phyloP scores from a whole-genome alignment of 805 yeast genomes.

The Hanseniaspora meyeri region DNA sequence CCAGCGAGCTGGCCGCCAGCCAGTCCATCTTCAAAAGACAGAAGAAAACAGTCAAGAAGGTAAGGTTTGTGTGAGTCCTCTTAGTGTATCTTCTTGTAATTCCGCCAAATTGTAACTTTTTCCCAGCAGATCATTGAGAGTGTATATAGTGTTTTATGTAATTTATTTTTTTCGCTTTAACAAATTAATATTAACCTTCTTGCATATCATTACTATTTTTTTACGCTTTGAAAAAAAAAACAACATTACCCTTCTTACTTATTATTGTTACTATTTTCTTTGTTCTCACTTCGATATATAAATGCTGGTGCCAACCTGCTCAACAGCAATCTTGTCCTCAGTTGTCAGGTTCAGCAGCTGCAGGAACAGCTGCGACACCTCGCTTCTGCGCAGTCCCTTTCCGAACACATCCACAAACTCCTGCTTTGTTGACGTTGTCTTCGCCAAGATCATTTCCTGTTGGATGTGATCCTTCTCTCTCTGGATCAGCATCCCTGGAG shows the following conservation, averaged over 20 bases:
- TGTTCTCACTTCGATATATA: background rate
- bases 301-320: background rate
- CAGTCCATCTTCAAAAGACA: background rate
- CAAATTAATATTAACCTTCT: too few species aligned
- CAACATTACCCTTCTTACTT: too few species aligned
- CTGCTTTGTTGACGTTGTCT: background rate
- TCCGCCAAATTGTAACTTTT: background rate
- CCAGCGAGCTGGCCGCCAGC: background rate
- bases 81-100: too few species aligned
- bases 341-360: conserved; percentile 9
- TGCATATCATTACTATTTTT: too few species aligned
- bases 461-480: conserved; percentile 13
- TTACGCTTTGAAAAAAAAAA: too few species aligned
- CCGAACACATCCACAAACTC: conserved; percentile 12
- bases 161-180: too few species aligned
- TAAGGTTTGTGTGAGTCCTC: background rate
- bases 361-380: conserved; percentile 10
- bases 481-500: conserved; percentile 6
- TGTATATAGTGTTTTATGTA: background rate
- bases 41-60: background rate
- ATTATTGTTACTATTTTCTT: background rate
- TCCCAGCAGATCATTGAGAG: too few species aligned
- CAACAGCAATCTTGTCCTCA: conserved; percentile 4
- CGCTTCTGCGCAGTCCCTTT: conserved; percentile 13
- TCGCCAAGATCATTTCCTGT: conserved; percentile 10